phyloP scores from a whole-genome alignment of 2,329 filamentous ascomycete genomes.

The Cladorrhinum sp. region DNA sequence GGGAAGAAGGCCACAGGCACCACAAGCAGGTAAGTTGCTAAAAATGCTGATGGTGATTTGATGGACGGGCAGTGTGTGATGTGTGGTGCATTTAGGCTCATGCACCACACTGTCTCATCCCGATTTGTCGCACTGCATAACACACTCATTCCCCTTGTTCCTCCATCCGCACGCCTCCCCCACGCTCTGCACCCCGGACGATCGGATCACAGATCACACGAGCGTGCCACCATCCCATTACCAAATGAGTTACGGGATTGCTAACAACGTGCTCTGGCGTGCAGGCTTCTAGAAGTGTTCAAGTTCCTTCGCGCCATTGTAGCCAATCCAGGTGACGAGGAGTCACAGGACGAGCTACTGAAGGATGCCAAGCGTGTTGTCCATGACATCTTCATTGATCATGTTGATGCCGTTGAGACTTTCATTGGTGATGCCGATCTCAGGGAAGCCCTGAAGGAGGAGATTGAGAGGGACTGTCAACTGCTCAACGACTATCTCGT shows the following conservation, averaged over 20 bases:
- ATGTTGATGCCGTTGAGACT: slow-evolving; percentile 67
- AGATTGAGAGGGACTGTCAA: slow-evolving; percentile 76
- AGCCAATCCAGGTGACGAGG: slow-evolving; percentile 50
- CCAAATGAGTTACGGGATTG: slow-evolving; percentile 20
- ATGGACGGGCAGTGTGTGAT: neutral
- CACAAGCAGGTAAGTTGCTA: slow-evolving; percentile 75
- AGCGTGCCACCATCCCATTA: slow-evolving; percentile 14
- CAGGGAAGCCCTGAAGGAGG: slow-evolving; percentile 56
- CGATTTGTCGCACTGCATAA: slow-evolving; percentile 1
- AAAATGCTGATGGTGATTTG: neutral
- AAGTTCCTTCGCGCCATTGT: slow-evolving; percentile 54
- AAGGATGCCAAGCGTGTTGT: slow-evolving; percentile 71
- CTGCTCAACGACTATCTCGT: slow-evolving; percentile 72
- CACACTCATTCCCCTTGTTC: neutral
- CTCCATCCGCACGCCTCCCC: slow-evolving; percentile 10
- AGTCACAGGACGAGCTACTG: slow-evolving; percentile 52
- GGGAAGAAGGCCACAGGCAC: slow-evolving; percentile 94
- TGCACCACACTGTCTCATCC: neutral
- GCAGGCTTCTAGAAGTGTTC: slow-evolving; percentile 58
- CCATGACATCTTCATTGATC: slow-evolving; percentile 76
- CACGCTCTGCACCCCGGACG: slow-evolving; percentile 6
- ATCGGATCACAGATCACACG: neutral
- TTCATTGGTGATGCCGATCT: slow-evolving; percentile 58
- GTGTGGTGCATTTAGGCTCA: slow-evolving; percentile 1
- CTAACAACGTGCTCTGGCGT: slow-evolving; percentile 18